Conservation (phyloP, 129 eudicot species). For the Pseudognaphalium luteoalbum region DNA sequence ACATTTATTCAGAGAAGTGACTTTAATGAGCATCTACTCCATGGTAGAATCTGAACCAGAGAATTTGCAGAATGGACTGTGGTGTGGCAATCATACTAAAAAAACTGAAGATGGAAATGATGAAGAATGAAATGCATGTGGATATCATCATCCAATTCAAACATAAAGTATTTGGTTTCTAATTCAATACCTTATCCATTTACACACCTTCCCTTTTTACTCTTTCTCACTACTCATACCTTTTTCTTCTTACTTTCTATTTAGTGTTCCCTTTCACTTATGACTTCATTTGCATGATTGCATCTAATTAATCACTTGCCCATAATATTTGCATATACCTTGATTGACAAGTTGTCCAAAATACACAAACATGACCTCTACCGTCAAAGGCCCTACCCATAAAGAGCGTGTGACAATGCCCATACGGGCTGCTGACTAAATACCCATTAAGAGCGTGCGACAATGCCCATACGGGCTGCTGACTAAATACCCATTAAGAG, state of each 20-base stretch:
- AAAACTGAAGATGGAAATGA: slow-evolving; percentile 14
- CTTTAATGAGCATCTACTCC: slow-evolving; percentile 40
- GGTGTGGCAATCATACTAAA: slow-evolving; percentile 27
- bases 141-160: slow-evolving; percentile 36
- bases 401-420: no score
- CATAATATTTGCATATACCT: no score
- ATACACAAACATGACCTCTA: no score
- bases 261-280: neutral
- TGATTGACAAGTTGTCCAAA: no score
- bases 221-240: neutral
- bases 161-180: slow-evolving; percentile 25
- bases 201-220: slow-evolving; percentile 7
- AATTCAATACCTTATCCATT: slow-evolving; percentile 27
- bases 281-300: neutral
- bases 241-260: neutral
- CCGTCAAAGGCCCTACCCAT: no score
- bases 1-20: slow-evolving; percentile 28
- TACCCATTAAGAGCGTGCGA: no score
- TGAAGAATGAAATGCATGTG: slow-evolving; percentile 29
- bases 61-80: slow-evolving; percentile 22
- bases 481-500: no score
- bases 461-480: no score
- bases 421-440: no score
- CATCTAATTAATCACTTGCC: neutral
- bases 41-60: slow-evolving; percentile 30